Evolutionary conservation across 257 asterid species (phyloP).

Genomic region (Perilla frutescens): DNA sequence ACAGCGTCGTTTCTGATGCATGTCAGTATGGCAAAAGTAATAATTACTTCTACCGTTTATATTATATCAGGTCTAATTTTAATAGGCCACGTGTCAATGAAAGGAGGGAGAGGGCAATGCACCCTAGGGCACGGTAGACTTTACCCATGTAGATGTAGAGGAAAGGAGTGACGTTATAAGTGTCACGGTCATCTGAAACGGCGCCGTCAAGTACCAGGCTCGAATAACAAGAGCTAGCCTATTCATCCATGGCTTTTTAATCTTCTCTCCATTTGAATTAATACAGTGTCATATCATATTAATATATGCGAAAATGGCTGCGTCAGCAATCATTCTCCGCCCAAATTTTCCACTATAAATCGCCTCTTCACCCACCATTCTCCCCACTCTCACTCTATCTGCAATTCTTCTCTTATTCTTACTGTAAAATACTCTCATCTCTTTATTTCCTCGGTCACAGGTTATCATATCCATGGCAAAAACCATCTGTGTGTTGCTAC

Average conservation of each 20-base stretch:
- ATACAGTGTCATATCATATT: conserved; percentile 39
- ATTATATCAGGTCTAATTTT: too few relatives aligned
- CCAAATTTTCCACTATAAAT: conserved; percentile 23
- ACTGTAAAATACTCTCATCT: neutral
- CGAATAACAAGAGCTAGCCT: conserved; percentile 32
- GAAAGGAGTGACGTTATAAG: conserved; percentile 42
- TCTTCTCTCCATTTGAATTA: neutral
- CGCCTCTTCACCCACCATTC: neutral
- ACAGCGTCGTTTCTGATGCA: too few relatives aligned
- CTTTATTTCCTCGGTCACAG: neutral
- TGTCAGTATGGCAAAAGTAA: too few relatives aligned
- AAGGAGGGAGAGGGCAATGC: too few relatives aligned
- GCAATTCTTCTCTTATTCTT: too few relatives aligned
- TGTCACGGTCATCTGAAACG: conserved; percentile 55
- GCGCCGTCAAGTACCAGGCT: conserved; percentile 53
- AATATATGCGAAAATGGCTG: conserved; percentile 40
- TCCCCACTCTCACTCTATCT: conserved; percentile 7
- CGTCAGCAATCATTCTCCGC: conserved; percentile 40
- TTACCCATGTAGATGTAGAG: neutral
- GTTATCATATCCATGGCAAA: conserved; percentile 37
- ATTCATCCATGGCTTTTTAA: conserved; percentile 19
- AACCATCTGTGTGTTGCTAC: conserved; percentile 42
- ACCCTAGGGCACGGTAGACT: too few relatives aligned
- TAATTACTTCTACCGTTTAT: too few relatives aligned
- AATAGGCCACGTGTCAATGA: too few relatives aligned